Percentiles rank a stretch among this genome's conserved stretches.
phyloP scores from a whole-genome alignment of 495 filamentous ascomycete genomes.

The Chaetomidium leptoderma region DNA sequence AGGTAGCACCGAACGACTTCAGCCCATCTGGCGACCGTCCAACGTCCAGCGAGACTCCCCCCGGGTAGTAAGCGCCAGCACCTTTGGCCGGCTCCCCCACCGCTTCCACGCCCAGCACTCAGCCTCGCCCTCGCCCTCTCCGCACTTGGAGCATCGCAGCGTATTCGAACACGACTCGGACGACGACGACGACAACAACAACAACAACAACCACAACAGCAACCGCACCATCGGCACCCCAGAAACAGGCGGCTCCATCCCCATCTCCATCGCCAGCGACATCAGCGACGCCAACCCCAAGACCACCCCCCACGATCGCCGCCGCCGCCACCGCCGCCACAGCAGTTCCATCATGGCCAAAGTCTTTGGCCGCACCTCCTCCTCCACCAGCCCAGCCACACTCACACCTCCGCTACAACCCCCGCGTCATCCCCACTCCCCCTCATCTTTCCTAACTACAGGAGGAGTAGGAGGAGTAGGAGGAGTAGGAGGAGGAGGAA shows the following conservation, averaged over 20 bases:
- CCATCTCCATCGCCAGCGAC: constrained; percentile 10
- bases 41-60: background rate
- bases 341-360: constrained; percentile 6
- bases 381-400: background rate
- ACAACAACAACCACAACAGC: background rate
- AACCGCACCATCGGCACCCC: background rate
- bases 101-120: background rate
- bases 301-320: background rate
- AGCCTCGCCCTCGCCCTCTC: background rate
- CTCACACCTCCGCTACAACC: no score
- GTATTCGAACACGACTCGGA: background rate
- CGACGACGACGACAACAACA: background rate
- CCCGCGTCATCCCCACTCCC: background rate
- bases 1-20: background rate
- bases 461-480: background rate
- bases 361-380: background rate
- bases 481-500: background rate
- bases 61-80: background rate
- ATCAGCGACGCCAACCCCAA: background rate
- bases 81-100: background rate
- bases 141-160: background rate
- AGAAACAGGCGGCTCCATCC: constrained; percentile 1
- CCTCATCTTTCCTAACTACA: background rate
- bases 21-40: background rate
- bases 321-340: background rate